Conservation (phyloP, 805 yeast genomes). For the Maudiozyma turicensis region DNA sequence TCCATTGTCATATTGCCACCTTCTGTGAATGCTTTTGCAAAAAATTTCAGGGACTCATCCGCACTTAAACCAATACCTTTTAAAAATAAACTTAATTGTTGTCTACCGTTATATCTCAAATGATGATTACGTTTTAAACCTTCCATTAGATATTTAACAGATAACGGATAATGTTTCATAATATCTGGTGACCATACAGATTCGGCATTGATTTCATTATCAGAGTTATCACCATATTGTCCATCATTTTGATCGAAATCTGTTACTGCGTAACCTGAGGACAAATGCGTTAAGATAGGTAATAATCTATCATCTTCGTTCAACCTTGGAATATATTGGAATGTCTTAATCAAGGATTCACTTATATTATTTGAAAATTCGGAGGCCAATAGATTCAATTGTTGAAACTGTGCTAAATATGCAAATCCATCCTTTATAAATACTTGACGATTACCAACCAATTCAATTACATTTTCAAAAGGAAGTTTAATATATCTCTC, state of each 20-base stretch:
- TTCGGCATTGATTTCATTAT: slow-evolving; percentile 49
- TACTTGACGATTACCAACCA: slow-evolving; percentile 65
- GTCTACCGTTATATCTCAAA: slow-evolving; percentile 74
- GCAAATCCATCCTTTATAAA: slow-evolving; percentile 62
- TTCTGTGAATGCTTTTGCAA: slow-evolving; percentile 61
- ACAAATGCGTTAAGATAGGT: slow-evolving; percentile 72
- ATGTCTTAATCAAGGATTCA: slow-evolving; percentile 50
- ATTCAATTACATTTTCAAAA: slow-evolving; percentile 73
- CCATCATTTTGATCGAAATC: slow-evolving; percentile 35
- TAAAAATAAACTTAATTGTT: slow-evolving; percentile 72
- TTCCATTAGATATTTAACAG: slow-evolving; percentile 58
- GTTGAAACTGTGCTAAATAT: slow-evolving; percentile 76
- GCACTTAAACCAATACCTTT: slow-evolving; percentile 83
- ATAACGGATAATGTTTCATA: slow-evolving; percentile 67
- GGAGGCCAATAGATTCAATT: slow-evolving; percentile 54
- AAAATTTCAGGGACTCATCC: slow-evolving; percentile 81
- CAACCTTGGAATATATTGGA: slow-evolving; percentile 68
- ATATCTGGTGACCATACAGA: slow-evolving; percentile 47
- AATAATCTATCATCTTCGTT: slow-evolving; percentile 87
- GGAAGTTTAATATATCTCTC: slow-evolving; percentile 78
- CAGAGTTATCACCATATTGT: slow-evolving; percentile 24
- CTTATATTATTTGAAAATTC: slow-evolving; percentile 54
- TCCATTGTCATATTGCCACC: slow-evolving; percentile 48
- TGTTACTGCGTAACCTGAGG: slow-evolving; percentile 57
- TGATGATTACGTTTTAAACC: slow-evolving; percentile 57